Evolutionary conservation across 2,329 filamentous ascomycete species (phyloP), one percentile per base, ranked within the genome.

Genomic region (Alternaria postmessia): DNA sequence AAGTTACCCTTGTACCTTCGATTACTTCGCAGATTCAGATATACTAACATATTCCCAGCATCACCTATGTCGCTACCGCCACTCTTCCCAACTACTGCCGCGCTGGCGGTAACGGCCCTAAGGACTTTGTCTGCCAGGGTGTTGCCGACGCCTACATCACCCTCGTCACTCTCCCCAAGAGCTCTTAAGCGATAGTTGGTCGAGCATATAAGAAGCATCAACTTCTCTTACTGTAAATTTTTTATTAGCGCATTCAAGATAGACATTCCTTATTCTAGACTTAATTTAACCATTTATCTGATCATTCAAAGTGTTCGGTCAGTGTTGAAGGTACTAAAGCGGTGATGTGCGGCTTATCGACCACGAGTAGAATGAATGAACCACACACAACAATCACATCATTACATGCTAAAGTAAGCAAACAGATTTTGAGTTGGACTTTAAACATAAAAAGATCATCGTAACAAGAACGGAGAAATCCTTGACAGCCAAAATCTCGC

Each of bases 41-140:
- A 18, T 53, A n/a, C 54, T 61, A 55, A 64, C 47, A 38, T 14
- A 30, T 28, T 26, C 8, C 11, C 34, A 67, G 64, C 7, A 56
- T 64, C 49, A 52, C 63, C 30, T 55, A 51, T 3, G 39, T 62
- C 26, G 68, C 43, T 49, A 69, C 68, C 14, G 54, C 63, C 22
- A 62, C 61, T n/a, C 20, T 65, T 0, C 65, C 63, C 36, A 56
- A 56, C 47, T 39, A 60, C 47, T 70, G 68, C 59, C 65, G 54
- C 49, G 61, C 57, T 12, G 68, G 66, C 12, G 63, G 62, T 11
- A 53, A 47, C 24, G 62, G 65, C 3, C 44, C 88, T 24, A 82
- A 89, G 62, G 83, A 86, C 49, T 84, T 94, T 73, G 93, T 97
- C 71, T 83, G 91, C 67, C 86, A 89, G 46, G 93, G 93, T 66